Base-by-base conservation (phyloP, 495 filamentous ascomycete genomes). In the Penicillium turbatum region DNA sequence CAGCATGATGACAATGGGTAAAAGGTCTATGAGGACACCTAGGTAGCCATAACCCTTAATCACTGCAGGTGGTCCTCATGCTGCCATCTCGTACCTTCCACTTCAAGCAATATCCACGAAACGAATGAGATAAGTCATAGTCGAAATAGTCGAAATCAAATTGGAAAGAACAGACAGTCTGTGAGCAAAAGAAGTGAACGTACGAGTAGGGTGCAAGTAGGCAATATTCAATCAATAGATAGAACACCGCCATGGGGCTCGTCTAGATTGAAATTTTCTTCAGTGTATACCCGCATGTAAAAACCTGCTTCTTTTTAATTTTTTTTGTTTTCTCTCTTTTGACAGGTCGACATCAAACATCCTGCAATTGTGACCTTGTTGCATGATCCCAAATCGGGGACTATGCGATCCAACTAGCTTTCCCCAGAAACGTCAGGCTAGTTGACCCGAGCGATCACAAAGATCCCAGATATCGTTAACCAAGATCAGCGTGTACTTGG, bases 201-300 rank as follows among this genome's bases (percentile, higher is more conserved):
- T n/a, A n/a, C n/a, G n/a, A n/a, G n/a, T n/a, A n/a, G n/a, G n/a
- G n/a, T 32, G 9, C 12, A 10, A 11, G 12, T 35, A 13, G 10
- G 15, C 27, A 45, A 42, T n/a, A 15, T 19, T 19, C 11, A 30
- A 21, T 16, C 27, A 5, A 16, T 12, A 47, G 27, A 36, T 48
- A 36, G 34, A 12, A 48, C 17, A 46, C 6, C 21, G 16, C 27
- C 30, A 21, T 30, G 24, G 40, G 40, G 31, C 46, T 48, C 32
- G 46, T 48, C 46, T 37, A 48, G 32, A 48, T 48, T 32, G 32
- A 48, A 48, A 48, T 29, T 48, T 35, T 27, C 35, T 35, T 29
- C 34, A 39, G 26, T 21, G 11, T 49, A 39, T 29, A 30, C 12
- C 46, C 21, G 26, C 19, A 38, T 48, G 13, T 17, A 17, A 38